Base-by-base conservation (phyloP, 2,329 filamentous ascomycete species). In the Tolypocladium pustulatum region DNA sequence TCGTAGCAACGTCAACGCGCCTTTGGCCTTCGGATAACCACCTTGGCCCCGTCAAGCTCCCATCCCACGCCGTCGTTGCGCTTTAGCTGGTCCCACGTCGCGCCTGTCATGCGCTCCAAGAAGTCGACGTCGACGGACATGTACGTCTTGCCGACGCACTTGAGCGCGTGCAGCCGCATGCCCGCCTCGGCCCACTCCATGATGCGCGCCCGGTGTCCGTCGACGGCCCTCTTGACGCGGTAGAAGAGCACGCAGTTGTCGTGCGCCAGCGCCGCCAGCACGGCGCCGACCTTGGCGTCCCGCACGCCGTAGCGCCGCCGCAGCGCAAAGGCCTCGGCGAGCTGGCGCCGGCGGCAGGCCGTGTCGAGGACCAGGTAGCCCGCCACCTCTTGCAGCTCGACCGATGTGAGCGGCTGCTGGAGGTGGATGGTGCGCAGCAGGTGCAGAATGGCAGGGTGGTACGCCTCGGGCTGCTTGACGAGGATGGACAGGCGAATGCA, bases 231-330 rank as follows among this genome's bases (percentile, higher is more conserved):
- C 73, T 85, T 86, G 54, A 89, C 76, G 62, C 83, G 81, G 77
- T 88, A 89, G 70, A 96, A 97, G 15, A 82, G 71, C 38, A 91
- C 80, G 78, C 90, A 97, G 69, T 97, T 89, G 66, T 94, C 91
- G 63, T 87, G 86, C 13, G 88, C 84, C 55, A 99, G 71, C 7
- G 90, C 85, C 22, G 76, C 75, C 20, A 99, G 76, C 32, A 89
- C 81, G 5, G 76, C 76, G 65, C 90, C 85, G 0, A 97, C 79
- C 57, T 86, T 83, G n/a, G 78, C 70, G 68, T 91, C 90, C 54
- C 76, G 76, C 58, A 91, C 81, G 9, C 72, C 72, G 71, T 89
- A 88, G 30, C 74, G 70, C 56, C 81, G 75, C 58, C 86, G 82
- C 58, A 91, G 75, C 3, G 82, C 78, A 67, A 88, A 90, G 1